Evolutionary conservation across 2,329 filamentous ascomycete species (phyloP), one percentile per base, ranked within the genome.

Genomic region (Colletotrichum echinochloae): DNA sequence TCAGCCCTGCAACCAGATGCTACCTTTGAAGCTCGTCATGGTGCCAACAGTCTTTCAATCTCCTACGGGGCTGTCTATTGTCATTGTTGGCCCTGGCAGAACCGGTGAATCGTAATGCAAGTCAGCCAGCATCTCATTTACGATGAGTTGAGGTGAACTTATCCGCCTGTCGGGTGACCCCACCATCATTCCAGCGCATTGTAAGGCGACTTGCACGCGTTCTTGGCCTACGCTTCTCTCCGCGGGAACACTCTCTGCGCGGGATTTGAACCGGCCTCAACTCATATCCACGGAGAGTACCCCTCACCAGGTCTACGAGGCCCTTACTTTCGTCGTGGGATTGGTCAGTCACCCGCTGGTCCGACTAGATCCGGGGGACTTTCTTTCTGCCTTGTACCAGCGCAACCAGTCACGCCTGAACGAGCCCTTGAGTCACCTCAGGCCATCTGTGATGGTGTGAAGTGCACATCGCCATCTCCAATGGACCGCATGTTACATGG

Each of bases 351-450:
- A 35, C 57, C 16, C 18, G 26, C 20, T 55, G 41, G 6, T 33
- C 23, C 28, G 48, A 18, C 41, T 54, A 20, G 61, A 35, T 30
- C 48, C 55, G 11, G n/a, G 41, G 23, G 18, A 55, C 16, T 56
- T 30, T 41, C 16, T 56, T 30, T 41, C 37, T 70, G 41, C 67
- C 64, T 70, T 57, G 49, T 28, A 56, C 39, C 28, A 39, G 44
- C 37, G 33, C 12, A 54, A 23, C 64, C 57, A 70, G 49, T 70
- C 39, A 52, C 23, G 51, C 62, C 20, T 28, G 18, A 33, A 44
- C 8, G 41, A 39, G 41, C 14, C 5, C 51, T 26, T 67, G 67
- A 70, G 63, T 63, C 67, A 68, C 65, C 59, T 26, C 55, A 11
- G 35, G 8, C 14, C 3, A 18, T 37, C 23, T 37, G 14, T 49